Percentiles rank a stretch among this genome's conserved stretches.
Conservation (phyloP, 2,329 filamentous ascomycete genomes). For the Plenodomus biglobosus region DNA sequence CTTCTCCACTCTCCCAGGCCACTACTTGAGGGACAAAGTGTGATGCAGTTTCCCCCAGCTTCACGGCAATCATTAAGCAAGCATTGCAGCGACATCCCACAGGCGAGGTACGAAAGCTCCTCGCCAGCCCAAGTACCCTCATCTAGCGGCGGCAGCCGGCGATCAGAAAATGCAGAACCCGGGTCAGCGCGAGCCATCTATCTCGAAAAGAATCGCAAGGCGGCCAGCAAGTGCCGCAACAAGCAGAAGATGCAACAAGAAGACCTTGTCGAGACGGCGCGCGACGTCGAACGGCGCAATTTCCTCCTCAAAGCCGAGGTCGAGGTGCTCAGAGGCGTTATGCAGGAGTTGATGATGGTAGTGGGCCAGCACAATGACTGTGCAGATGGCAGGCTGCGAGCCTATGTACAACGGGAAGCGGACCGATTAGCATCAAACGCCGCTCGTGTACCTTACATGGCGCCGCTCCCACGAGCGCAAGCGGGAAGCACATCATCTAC, state of each 20-base stretch:
- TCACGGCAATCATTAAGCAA: background rate
- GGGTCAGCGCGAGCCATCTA: conserved; percentile 28
- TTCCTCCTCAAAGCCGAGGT: conserved; percentile 1
- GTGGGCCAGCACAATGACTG: no score
- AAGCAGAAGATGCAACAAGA: conserved; percentile 62
- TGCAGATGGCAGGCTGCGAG: no score
- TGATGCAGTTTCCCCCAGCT: background rate
- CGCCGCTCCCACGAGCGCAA: no score
- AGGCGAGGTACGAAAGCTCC: background rate
- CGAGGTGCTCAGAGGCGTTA: no score
- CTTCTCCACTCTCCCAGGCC: background rate
- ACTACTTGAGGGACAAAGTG: background rate
- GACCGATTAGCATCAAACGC: no score
- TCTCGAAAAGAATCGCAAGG: conserved; percentile 68
- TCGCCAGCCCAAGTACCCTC: conserved; percentile 3
- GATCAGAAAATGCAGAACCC: conserved; percentile 17
- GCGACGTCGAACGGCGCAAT: conserved; percentile 32
- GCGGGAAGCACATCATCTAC: no score
- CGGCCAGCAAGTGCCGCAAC: conserved; percentile 70
- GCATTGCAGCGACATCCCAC: background rate
- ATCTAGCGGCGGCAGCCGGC: conserved; percentile 14
- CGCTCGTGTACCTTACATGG: no score
- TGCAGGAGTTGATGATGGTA: no score
- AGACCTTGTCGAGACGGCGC: conserved; percentile 49
- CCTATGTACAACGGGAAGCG: no score